Conservation (phyloP, 345 rosid species). For the Fremontodendron californicum region DNA sequence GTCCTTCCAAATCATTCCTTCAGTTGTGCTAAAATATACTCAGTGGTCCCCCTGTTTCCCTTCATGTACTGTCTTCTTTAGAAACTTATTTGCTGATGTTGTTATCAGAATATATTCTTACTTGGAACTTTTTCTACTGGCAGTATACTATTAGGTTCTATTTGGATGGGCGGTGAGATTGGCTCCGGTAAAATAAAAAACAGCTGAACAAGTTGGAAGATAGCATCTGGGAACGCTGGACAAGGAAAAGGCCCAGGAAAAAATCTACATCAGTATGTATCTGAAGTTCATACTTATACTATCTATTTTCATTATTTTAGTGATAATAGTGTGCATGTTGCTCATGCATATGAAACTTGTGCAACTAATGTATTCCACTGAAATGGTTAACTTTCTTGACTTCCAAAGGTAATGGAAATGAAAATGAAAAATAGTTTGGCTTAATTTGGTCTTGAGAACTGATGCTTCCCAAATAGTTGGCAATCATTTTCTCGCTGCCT, state of each 20-base stretch:
- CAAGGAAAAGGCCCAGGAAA: constrained; percentile 59
- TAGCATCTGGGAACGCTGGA: constrained; percentile 84
- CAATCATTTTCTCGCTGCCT: not conserved
- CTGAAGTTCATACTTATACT: constrained; percentile 2
- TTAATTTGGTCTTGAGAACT: not conserved
- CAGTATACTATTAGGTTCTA: constrained; percentile 96
- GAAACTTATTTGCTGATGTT: not conserved
- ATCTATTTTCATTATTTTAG: not conserved
- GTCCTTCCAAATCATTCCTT: not conserved
- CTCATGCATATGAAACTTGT: not conserved
- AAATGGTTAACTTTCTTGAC: not conserved
- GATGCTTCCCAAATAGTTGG: not conserved
- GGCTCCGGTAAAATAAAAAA: no score
- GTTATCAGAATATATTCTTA: constrained; percentile 1
- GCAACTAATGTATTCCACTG: not conserved
- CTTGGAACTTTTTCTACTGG: constrained; percentile 20
- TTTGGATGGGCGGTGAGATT: no score
- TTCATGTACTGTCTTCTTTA: not conserved
- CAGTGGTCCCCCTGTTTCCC: not conserved
- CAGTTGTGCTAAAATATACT: not conserved
- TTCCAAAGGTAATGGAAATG: not conserved
- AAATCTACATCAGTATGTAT: constrained; percentile 55
- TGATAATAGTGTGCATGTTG: not conserved
- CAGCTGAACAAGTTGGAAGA: constrained; percentile 91
- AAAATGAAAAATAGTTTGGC: not conserved